Evolutionary conservation across 2,329 filamentous ascomycete species (phyloP).

Genomic region (Aspergillus versicolor): DNA sequence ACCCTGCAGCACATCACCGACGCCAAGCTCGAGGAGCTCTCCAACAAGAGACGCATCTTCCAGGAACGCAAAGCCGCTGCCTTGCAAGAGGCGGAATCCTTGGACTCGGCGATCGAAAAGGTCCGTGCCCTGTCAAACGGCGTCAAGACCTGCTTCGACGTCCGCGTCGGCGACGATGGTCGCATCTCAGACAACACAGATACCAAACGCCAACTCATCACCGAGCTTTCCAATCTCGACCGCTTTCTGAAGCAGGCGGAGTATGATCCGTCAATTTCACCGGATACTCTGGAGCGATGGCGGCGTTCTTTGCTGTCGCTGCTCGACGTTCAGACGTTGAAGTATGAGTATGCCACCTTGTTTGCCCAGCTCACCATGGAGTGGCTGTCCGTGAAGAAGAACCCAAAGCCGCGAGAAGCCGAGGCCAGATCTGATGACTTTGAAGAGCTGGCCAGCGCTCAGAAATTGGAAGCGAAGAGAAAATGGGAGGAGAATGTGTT

Average conservation of each 20-base stretch:
- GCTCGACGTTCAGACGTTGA: constrained; percentile 13
- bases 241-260: constrained; percentile 15
- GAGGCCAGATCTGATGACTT: constrained; percentile 2
- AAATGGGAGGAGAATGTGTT: constrained; percentile 12
- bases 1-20: constrained; percentile 16
- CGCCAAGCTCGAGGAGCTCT: constrained; percentile 16
- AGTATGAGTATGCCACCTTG: constrained; percentile 16
- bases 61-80: constrained; percentile 5
- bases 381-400: constrained; percentile 14
- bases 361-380: constrained; percentile 16
- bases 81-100: neutral
- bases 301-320: constrained; percentile 2
- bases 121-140: constrained; percentile 8
- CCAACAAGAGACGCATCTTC: constrained; percentile 14
- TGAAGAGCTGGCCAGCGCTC: neutral
- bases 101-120: neutral
- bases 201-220: neutral
- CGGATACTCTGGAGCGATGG: constrained; percentile 10
- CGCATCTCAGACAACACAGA: neutral
- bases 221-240: constrained; percentile 8
- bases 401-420: neutral
- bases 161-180: constrained; percentile 5
- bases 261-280: constrained; percentile 13
- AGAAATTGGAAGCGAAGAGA: constrained; percentile 8
- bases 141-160: constrained; percentile 11